phyloP scores from a whole-genome alignment of 2,329 filamentous ascomycete species.

The Xenosphaeropsis pyriputrescens region DNA sequence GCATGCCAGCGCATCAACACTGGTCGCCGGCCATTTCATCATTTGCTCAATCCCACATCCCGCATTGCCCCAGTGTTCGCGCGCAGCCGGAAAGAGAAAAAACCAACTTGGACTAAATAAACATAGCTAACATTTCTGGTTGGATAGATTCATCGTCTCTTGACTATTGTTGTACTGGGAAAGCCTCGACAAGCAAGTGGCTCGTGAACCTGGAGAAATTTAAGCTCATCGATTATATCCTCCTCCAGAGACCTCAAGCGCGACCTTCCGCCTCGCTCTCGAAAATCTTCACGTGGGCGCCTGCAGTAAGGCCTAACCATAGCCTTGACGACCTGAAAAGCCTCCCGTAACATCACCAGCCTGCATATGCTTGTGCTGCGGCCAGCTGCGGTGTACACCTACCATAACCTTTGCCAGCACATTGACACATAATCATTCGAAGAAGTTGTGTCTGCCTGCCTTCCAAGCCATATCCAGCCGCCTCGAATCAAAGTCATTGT shows the following conservation, averaged over 20 bases:
- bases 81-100: conserved; percentile 2
- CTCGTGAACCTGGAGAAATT: conserved; percentile 10
- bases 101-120: conserved; percentile 10
- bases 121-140: conserved; percentile 16
- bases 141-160: conserved; percentile 12
- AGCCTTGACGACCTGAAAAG: conserved; percentile 25
- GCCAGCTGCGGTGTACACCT: conserved; percentile 35
- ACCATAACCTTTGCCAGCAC: conserved; percentile 43
- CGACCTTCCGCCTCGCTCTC: conserved; percentile 11
- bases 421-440: conserved; percentile 37
- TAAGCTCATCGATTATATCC: conserved; percentile 9
- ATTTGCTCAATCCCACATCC: conserved; percentile 10
- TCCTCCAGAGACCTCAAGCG: conserved; percentile 13
- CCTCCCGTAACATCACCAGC: conserved; percentile 28
- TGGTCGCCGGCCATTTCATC: conserved; percentile 14
- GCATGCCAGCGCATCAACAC: conserved; percentile 19
- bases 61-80: conserved; percentile 9
- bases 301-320: conserved; percentile 12
- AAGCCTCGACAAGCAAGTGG: conserved; percentile 10
- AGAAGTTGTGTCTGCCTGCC: no score
- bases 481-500: conserved; percentile 3
- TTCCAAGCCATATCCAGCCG: conserved; percentile 1
- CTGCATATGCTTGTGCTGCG: conserved; percentile 43
- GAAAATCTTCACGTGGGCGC: conserved; percentile 15
- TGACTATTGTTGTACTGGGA: conserved; percentile 8